Conservation (phyloP, 2,329 filamentous ascomycete species). For the Rhynchosporium graminicola region DNA sequence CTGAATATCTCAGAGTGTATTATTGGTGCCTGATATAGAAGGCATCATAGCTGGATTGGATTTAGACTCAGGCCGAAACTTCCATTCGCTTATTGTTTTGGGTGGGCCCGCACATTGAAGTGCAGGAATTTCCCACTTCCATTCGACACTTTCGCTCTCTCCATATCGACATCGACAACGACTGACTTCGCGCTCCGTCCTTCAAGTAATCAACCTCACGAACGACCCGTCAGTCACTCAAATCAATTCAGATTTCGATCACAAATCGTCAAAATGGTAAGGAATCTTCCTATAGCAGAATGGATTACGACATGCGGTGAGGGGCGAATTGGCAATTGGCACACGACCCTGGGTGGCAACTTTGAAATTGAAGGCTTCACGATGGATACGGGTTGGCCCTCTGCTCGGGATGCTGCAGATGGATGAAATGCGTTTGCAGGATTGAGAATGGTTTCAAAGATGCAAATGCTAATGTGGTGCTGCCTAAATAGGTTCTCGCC, state of each 20-base stretch:
- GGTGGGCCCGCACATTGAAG: not conserved
- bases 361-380: conserved; percentile 18
- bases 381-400: conserved; percentile 11
- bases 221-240: conserved; percentile 42
- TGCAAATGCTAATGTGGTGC: conserved; percentile 50
- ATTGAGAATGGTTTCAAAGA: conserved; percentile 35
- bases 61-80: too few relatives aligned
- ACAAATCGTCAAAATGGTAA: conserved; percentile 71
- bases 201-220: conserved; percentile 37
- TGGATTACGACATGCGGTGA: conserved; percentile 30
- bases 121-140: conserved; percentile 18
- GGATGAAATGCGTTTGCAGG: conserved; percentile 15
- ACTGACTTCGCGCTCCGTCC: conserved; percentile 43
- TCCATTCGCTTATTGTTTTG: not conserved
- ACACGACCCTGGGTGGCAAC: conserved; percentile 35
- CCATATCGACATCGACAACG: conserved; percentile 38
- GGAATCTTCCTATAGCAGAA: conserved; percentile 38
- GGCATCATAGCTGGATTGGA: too few relatives aligned
- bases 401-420: conserved; percentile 13
- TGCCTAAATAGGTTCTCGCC: conserved; percentile 84
- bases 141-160: conserved; percentile 22
- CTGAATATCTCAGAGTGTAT: too few relatives aligned
- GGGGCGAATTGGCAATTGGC: conserved; percentile 28
- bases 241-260: conserved; percentile 41
- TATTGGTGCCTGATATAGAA: too few relatives aligned